Evolutionary conservation across 768 basidiomycete species (phyloP), one percentile per base, ranked within the genome.

Genomic region (Leccinellum albellum): DNA sequence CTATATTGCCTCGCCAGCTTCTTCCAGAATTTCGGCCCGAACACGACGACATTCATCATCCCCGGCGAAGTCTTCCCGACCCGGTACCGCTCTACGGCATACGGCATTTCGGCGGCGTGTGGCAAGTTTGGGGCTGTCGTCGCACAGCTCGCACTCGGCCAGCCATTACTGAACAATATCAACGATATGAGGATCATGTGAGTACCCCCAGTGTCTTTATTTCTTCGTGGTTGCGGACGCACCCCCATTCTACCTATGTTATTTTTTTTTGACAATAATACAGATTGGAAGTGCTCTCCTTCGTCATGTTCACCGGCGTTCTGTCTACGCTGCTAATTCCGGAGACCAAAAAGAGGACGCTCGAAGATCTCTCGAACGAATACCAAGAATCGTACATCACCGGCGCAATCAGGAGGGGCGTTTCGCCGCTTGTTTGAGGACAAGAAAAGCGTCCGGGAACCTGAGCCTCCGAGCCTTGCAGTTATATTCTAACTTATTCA

Each of bases 271-370:
- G 37, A 32, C 32, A 20, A 20, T 1, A 20, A 37, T 29, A 1
- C 50, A 88, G 86, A 61, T 71, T 94, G 37, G 81, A 91, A 70
- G 82, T 89, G 59, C 88, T 93, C 60, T 88, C 90, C 9, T 74
- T 91, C 49, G 86, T 92, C 79, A 92, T 91, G 90, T 74, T 91
- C 55, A 91, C 88, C 1, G 91, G 91, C 52, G 75, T 91, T 63
- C 79, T 86, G 75, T 91, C 92, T 9, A 92, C 91, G 2, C 73
- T 91, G 42, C 79, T 93, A 24, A 68, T 94, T n/a, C 88, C 88
- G 31, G 92, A 94, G 75, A 92, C 92, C 48, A 94, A 83, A 67
- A 72, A 74, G 14, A 74, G 64, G 66, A 66, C 81, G 7, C 78
- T 91, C 23, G 89, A 91, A 72, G 82, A 86, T 10, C 75, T 91